Conservation (phyloP, 1,139 yeast species). For the Saccharomycopsis hybrid region DNA sequence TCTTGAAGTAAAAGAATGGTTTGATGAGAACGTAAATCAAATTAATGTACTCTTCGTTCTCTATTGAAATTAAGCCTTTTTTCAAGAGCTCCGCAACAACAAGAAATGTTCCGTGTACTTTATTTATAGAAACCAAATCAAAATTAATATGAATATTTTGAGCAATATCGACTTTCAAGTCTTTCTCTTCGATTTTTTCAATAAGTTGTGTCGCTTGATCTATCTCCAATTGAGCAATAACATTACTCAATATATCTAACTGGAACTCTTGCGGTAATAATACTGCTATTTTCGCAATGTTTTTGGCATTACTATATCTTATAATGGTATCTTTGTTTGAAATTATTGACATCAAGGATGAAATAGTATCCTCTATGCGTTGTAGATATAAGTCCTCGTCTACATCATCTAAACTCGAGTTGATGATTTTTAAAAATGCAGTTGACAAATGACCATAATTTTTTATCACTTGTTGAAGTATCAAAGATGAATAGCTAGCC, state of each 20-base stretch:
- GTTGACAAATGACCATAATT: slow-evolving; percentile 22
- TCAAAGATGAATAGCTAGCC: slow-evolving; percentile 21
- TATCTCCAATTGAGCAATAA: slow-evolving; percentile 29
- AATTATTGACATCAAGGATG: slow-evolving; percentile 29
- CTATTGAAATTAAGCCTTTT: slow-evolving; percentile 24
- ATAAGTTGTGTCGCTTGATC: background rate
- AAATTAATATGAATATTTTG: slow-evolving; percentile 19
- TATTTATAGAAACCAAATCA: slow-evolving; percentile 28
- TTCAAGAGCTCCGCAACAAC: slow-evolving; percentile 37
- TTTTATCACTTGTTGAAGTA: slow-evolving; percentile 23
- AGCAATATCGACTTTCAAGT: slow-evolving; percentile 7
- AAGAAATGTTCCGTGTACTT: slow-evolving; percentile 41
- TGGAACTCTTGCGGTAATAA: slow-evolving; percentile 29
- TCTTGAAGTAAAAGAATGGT: slow-evolving; percentile 15
- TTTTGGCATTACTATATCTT: slow-evolving; percentile 41
- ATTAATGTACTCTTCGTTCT: slow-evolving; percentile 24
- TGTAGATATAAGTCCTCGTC: slow-evolving; percentile 25
- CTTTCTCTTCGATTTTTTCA: background rate
- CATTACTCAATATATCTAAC: slow-evolving; percentile 30
- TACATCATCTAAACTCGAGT: slow-evolving; percentile 22
- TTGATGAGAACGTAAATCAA: slow-evolving; percentile 20
- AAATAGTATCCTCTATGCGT: slow-evolving; percentile 37
- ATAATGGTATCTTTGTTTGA: slow-evolving; percentile 35
- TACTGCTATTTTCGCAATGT: slow-evolving; percentile 35
- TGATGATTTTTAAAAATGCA: slow-evolving; percentile 19